These are phyloP conservation scores for Beauveria medogensis DNA, from an alignment of 2,329 filamentous ascomycete genomes.

Conservation along the genomic window DNA sequence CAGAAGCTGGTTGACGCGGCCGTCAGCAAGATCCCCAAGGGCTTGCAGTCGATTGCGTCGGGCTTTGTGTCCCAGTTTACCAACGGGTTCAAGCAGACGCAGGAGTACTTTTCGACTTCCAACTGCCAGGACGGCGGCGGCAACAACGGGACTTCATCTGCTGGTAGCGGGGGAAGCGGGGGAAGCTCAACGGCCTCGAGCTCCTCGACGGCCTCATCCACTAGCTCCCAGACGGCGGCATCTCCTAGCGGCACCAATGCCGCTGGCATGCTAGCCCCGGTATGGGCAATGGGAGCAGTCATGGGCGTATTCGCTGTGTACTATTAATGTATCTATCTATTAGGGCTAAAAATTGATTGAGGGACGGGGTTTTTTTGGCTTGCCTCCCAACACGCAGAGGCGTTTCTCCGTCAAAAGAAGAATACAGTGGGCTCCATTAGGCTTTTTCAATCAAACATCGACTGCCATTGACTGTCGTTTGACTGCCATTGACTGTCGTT, in stretches of 20 bases:
- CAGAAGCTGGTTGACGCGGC: background rate
- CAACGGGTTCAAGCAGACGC: background rate
- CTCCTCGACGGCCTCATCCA: background rate
- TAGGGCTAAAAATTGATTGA: background rate
- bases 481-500: background rate
- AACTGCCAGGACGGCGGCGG: conserved; percentile 9
- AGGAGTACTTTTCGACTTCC: conserved; percentile 3
- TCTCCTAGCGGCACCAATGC: background rate
- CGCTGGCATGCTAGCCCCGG: background rate
- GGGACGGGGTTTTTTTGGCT: background rate
- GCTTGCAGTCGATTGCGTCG: background rate
- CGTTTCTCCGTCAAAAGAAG: background rate
- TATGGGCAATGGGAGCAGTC: background rate
- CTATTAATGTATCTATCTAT: background rate
- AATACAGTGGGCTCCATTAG: no score
- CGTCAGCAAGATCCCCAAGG: conserved; percentile 7
- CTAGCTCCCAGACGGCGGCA: background rate
- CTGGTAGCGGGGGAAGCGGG: background rate
- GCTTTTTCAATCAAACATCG: background rate
- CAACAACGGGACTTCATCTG: background rate
- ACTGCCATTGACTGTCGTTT: no score
- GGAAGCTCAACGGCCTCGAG: background rate
- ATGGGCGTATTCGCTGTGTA: background rate
- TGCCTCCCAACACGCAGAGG: background rate
- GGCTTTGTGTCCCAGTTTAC: background rate